Percentiles rank a stretch among this genome's conserved stretches.
phyloP scores from a whole-genome alignment of 2,329 filamentous ascomycete species.

The Neoarthrinium moseri region DNA sequence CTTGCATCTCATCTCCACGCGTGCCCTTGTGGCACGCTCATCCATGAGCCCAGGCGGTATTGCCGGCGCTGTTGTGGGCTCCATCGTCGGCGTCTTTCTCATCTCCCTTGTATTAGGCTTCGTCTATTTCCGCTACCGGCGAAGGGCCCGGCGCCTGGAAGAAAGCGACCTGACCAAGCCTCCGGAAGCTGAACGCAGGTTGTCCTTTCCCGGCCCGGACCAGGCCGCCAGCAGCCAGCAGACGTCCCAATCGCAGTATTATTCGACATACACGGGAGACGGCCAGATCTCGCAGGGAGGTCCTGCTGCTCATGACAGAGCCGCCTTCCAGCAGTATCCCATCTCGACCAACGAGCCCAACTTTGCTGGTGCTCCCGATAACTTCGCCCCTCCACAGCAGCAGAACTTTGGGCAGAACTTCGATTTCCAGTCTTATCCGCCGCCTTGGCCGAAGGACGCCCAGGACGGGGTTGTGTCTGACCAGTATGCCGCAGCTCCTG shows the following conservation, averaged over 20 bases:
- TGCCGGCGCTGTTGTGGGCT: slow-evolving; percentile 29
- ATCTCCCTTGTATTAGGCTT: slow-evolving; percentile 28
- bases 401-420: slow-evolving; percentile 19
- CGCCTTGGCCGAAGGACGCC: no score
- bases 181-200: slow-evolving; percentile 3
- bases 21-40: slow-evolving; percentile 21
- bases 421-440: slow-evolving; percentile 19
- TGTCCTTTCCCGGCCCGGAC: slow-evolving; percentile 15
- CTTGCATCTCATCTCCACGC: slow-evolving; percentile 14
- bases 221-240: slow-evolving; percentile 12
- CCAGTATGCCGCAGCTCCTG: no score
- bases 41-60: slow-evolving; percentile 26
- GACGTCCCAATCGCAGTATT: slow-evolving; percentile 5
- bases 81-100: slow-evolving; percentile 25
- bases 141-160: slow-evolving; percentile 12
- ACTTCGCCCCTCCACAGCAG: slow-evolving; percentile 15
- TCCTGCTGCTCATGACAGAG: neutral
- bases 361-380: slow-evolving; percentile 17
- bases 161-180: neutral
- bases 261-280: neutral
- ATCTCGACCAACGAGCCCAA: slow-evolving; percentile 16
- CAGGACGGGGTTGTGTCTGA: no score
- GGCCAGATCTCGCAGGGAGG: neutral
- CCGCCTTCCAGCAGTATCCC: slow-evolving; percentile 16
- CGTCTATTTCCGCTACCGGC: slow-evolving; percentile 29